A percentile compares a stretch with the other conserved stretches of the same genome.
phyloP scores from a whole-genome alignment of 495 filamentous ascomycete genomes.

The Penicillium steckii region DNA sequence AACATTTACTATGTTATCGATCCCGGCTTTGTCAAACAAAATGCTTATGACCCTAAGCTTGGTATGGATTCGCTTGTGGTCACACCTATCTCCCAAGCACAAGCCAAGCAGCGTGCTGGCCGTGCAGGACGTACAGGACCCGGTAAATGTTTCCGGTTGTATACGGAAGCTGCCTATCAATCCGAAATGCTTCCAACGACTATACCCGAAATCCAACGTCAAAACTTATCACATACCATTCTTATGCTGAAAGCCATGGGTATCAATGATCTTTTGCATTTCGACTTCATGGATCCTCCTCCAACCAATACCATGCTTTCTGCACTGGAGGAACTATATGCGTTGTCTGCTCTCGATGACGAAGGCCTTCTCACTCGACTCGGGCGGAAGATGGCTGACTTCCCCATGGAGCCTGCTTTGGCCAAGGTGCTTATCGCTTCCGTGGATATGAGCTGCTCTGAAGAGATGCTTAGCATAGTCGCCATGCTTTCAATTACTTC shows the following conservation, averaged over 20 bases:
- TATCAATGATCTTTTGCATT: constrained; percentile 95
- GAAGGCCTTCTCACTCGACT: constrained; percentile 92
- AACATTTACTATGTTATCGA: constrained; percentile 97
- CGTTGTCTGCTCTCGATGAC: constrained; percentile 87
- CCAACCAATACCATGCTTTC: constrained; percentile 98
- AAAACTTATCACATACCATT: constrained; percentile 92
- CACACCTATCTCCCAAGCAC: constrained; percentile 93
- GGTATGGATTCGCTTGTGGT: constrained; percentile 97
- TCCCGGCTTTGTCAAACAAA: constrained; percentile 97
- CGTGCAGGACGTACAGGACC: constrained; percentile 93
- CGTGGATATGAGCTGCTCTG: constrained; percentile 83
- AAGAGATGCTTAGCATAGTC: constrained; percentile 92
- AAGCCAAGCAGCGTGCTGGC: constrained; percentile 92
- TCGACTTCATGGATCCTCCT: constrained; percentile 98
- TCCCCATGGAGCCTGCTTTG: constrained; percentile 87
- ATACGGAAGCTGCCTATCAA: constrained; percentile 94
- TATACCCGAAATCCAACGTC: constrained; percentile 94
- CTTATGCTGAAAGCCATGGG: constrained; percentile 99
- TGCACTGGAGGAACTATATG: constrained; percentile 92
- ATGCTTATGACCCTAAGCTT: constrained; percentile 93
- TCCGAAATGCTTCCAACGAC: constrained; percentile 96
- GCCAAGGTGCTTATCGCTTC: constrained; percentile 89
- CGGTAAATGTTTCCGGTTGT: constrained; percentile 93
- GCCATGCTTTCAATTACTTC: constrained; percentile 86
- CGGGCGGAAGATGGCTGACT: constrained; percentile 96